Conservation (phyloP, 2,329 filamentous ascomycete genomes). For the Tolypocladium tundrense region DNA sequence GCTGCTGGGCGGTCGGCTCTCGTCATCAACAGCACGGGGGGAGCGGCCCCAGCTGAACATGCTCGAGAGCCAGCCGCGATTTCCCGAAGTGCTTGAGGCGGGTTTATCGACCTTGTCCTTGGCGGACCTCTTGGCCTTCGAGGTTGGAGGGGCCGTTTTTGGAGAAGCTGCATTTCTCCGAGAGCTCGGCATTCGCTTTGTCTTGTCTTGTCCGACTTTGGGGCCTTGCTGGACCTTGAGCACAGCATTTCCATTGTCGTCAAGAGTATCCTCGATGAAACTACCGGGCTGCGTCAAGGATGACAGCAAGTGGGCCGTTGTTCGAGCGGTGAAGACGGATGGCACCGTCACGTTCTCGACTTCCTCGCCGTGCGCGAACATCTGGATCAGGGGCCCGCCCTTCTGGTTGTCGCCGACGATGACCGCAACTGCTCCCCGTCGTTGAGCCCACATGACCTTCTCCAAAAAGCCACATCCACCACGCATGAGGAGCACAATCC, state of each 20-base stretch:
- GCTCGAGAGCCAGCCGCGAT: conserved; percentile 33
- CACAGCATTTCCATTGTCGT: conserved; percentile 48
- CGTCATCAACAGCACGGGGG: conserved; percentile 29
- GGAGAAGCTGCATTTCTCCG: conserved; percentile 13
- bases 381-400: conserved; percentile 82
- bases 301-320: conserved; percentile 84
- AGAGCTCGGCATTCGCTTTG: conserved; percentile 21
- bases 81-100: conserved; percentile 7
- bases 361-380: conserved; percentile 89
- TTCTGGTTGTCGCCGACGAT: conserved; percentile 92
- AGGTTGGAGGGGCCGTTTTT: conserved; percentile 2
- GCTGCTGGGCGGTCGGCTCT: conserved; percentile 58
- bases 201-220: conserved; percentile 22
- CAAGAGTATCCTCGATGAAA: conserved; percentile 48
- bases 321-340: conserved; percentile 88
- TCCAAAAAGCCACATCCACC: conserved; percentile 94
- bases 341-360: conserved; percentile 93
- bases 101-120: conserved; percentile 13
- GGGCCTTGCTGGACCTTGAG: conserved; percentile 42
- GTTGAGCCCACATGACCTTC: conserved; percentile 94
- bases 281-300: conserved; percentile 68
- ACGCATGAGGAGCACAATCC: conserved; percentile 81
- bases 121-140: conserved; percentile 15
- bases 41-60: conserved; percentile 26
- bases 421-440: conserved; percentile 76